Percentiles rank a stretch among this genome's conserved stretches.
phyloP scores from a whole-genome alignment of 31 red algal species.

The Pterothamnion heteromorphum region DNA sequence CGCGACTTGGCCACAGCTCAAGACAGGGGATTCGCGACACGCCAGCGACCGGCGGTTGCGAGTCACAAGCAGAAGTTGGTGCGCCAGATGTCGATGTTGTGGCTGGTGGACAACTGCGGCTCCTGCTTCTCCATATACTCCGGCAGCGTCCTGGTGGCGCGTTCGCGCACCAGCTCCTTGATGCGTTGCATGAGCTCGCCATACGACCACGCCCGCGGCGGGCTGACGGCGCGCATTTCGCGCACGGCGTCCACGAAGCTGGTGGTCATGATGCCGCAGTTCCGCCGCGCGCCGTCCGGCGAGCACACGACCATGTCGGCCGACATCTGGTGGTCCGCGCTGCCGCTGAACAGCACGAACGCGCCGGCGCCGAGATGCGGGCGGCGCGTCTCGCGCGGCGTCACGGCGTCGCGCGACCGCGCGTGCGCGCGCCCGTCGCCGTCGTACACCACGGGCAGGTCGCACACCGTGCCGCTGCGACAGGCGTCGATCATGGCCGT shows the following conservation, averaged over 20 bases:
- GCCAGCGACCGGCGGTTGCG: no score
- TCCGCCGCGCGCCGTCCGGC: neutral
- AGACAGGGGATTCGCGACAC: no score
- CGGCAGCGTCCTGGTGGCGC: slow-evolving; percentile 33
- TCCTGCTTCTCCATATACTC: slow-evolving; percentile 49
- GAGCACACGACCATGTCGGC: slow-evolving; percentile 52
- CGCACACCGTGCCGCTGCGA: slow-evolving; percentile 60
- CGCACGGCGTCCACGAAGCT: slow-evolving; percentile 50
- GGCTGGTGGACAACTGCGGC: slow-evolving; percentile 59
- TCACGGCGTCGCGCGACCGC: neutral
- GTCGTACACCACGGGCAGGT: slow-evolving; percentile 53
- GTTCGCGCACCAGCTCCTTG: slow-evolving; percentile 42
- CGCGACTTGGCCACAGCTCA: no score
- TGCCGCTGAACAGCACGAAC: slow-evolving; percentile 59
- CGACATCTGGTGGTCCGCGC: slow-evolving; percentile 54
- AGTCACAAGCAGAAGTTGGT: slow-evolving; percentile 43
- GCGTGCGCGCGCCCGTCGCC: neutral
- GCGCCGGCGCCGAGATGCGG: slow-evolving; percentile 51
- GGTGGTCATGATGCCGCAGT: slow-evolving; percentile 58
- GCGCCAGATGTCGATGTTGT: slow-evolving; percentile 22
- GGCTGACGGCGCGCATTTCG: slow-evolving; percentile 36
- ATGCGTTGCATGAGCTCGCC: slow-evolving; percentile 45
- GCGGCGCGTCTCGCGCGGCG: slow-evolving; percentile 22
- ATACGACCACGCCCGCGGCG: slow-evolving; percentile 37
- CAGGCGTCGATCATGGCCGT: slow-evolving; percentile 61